Evolutionary conservation across 495 filamentous ascomycete species (phyloP).

Genomic region (Monascus purpureus): DNA sequence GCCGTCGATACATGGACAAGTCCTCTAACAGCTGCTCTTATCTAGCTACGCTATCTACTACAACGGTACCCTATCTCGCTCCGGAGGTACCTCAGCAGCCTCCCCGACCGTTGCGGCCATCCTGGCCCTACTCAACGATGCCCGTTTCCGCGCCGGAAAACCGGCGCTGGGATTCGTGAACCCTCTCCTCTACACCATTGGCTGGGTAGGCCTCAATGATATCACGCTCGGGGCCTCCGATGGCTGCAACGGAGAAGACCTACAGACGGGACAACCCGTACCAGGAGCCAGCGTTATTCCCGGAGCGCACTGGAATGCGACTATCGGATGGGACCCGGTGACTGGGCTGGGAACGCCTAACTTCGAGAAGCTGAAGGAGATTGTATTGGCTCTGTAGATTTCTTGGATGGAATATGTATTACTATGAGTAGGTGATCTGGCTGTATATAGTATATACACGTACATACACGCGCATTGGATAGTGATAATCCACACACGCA

Average conservation of each 20-base stretch:
- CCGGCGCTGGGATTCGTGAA: constrained; percentile 39
- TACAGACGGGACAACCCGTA: constrained; percentile 11
- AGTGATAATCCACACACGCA: too few species aligned
- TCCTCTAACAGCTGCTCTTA: too few species aligned
- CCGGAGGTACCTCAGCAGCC: constrained; percentile 39
- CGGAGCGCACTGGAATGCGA: constrained; percentile 21
- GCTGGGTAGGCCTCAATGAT: constrained; percentile 16
- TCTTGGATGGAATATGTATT: too few species aligned
- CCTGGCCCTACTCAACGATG: constrained; percentile 37
- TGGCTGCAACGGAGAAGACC: constrained; percentile 17
- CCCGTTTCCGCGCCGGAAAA: constrained; percentile 29
- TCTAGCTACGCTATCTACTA: constrained; percentile 15
- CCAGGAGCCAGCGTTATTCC: constrained; percentile 15
- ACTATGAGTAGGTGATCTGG: too few species aligned
- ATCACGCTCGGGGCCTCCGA: constrained; percentile 15
- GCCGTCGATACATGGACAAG: too few species aligned
- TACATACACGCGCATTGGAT: too few species aligned
- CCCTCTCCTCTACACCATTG: constrained; percentile 30
- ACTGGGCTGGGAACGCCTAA: constrained; percentile 32
- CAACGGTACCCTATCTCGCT: constrained; percentile 14
- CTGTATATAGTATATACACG: too few species aligned
- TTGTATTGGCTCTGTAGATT: constrained; percentile 15
- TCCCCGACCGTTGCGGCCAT: constrained; percentile 33
- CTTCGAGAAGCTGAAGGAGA: constrained; percentile 20
- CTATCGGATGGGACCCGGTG: constrained; percentile 33